Evolutionary conservation across 495 filamentous ascomycete species (phyloP).

Genomic region (Penicillium herquei): DNA sequence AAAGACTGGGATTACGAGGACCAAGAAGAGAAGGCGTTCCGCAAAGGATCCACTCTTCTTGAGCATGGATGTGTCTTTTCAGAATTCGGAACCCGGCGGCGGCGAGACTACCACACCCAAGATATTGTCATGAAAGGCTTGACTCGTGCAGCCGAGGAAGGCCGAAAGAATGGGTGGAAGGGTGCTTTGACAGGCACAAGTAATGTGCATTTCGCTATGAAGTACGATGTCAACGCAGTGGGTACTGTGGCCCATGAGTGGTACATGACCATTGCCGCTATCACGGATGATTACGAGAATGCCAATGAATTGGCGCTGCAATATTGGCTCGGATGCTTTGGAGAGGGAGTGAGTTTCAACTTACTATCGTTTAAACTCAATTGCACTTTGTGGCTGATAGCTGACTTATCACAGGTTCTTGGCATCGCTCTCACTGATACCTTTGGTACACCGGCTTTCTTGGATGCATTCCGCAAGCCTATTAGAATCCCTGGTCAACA

Average conservation of each 20-base stretch:
- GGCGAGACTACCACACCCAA: conserved; percentile 93
- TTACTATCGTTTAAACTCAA: neutral
- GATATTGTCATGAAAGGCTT: conserved; percentile 86
- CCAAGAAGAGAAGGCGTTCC: conserved; percentile 78
- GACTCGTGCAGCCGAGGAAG: conserved; percentile 67
- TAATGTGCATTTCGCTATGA: conserved; percentile 97
- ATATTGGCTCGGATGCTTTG: conserved; percentile 91
- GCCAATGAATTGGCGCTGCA: conserved; percentile 80
- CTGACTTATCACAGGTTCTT: conserved; percentile 54
- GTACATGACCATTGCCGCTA: conserved; percentile 97
- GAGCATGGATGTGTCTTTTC: conserved; percentile 84
- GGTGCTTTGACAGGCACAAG: conserved; percentile 85
- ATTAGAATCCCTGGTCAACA: conserved; percentile 24
- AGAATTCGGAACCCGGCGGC: conserved; percentile 86
- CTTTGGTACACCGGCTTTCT: conserved; percentile 88
- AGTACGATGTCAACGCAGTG: conserved; percentile 74
- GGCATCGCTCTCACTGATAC: conserved; percentile 96
- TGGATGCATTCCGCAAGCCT: conserved; percentile 75
- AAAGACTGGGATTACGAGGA: conserved; percentile 81
- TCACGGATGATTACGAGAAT: conserved; percentile 77
- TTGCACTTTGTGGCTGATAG: neutral
- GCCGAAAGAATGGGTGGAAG: conserved; percentile 54
- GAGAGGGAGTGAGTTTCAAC: conserved; percentile 62
- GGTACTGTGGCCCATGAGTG: conserved; percentile 98
- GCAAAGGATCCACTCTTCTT: conserved; percentile 74